A percentile compares a stretch with the other conserved stretches of the same genome.
Conservation (phyloP, 306 rosid species). For the Alnus glutinosa region DNA sequence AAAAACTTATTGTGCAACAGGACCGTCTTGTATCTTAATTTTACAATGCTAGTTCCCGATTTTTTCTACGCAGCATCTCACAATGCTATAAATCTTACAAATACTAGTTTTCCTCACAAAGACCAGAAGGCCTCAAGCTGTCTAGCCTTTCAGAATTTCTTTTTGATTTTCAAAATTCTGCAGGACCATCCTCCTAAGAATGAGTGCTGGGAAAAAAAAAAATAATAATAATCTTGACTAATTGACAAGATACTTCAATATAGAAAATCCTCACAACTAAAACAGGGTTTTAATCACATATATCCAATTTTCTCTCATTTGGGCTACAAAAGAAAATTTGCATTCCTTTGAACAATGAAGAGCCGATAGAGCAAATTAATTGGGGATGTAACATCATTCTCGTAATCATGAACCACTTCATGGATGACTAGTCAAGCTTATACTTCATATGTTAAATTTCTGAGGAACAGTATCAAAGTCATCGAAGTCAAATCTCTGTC, state of each 20-base stretch:
- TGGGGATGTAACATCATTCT: constrained; percentile 18
- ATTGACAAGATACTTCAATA: neutral
- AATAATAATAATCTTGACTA: neutral
- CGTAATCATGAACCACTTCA: constrained; percentile 18
- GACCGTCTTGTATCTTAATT: no score
- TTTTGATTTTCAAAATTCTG: neutral
- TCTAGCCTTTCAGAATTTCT: neutral
- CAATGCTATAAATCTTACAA: neutral
- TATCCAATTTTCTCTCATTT: constrained; percentile 4
- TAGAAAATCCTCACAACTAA: constrained; percentile 12
- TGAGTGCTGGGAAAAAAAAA: constrained; percentile 1
- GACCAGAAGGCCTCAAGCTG: neutral
- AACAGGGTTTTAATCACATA: neutral
- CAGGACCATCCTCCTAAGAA: neutral
- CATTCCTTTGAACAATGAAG: constrained; percentile 13
- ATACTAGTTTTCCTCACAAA: neutral
- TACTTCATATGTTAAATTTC: constrained; percentile 53
- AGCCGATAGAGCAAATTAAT: constrained; percentile 12
- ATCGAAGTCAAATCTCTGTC: constrained; percentile 71
- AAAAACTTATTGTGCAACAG: no score
- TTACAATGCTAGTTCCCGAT: no score
- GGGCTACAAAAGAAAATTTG: neutral
- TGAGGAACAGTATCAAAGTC: constrained; percentile 74
- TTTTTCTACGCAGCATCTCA: no score
- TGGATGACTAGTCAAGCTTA: constrained; percentile 11